A percentile compares a stretch with the other conserved stretches of the same genome.
phyloP scores from a whole-genome alignment of 1,284 basidiomycete genomes.

The Trichosporon sp. region DNA sequence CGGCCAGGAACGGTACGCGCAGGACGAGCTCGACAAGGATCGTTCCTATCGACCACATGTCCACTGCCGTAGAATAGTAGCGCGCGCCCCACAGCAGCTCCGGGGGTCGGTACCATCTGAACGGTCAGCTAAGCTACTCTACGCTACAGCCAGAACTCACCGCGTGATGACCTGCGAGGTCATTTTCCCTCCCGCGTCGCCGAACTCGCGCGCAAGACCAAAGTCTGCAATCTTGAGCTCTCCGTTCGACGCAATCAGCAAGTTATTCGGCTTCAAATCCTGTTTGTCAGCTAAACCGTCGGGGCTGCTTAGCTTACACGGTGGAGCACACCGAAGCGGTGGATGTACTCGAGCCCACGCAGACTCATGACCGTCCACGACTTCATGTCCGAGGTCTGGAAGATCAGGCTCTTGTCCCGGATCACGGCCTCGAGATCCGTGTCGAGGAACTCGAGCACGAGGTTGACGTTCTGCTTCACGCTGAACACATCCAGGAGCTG shows the following conservation, averaged over 20 bases:
- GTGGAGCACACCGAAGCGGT: constrained; percentile 90
- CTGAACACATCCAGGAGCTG: constrained; percentile 97
- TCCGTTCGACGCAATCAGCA: constrained; percentile 87
- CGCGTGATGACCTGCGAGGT: constrained; percentile 96
- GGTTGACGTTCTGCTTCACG: constrained; percentile 91
- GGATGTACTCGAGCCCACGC: constrained; percentile 94
- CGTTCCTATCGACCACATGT: constrained; percentile 98
- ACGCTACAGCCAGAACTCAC: too few relatives aligned
- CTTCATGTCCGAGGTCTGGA: constrained; percentile 94
- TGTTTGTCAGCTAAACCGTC: constrained; percentile 59
- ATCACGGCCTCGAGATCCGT: constrained; percentile 98
- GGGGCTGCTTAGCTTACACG: constrained; percentile 75
- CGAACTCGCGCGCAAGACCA: constrained; percentile 92
- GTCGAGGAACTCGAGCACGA: constrained; percentile 95
- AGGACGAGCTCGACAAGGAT: constrained; percentile 92
- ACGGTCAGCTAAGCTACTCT: too few relatives aligned
- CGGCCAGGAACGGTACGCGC: constrained; percentile 86
- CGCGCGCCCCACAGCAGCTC: constrained; percentile 95
- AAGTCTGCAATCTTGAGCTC: constrained; percentile 98
- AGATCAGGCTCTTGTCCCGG: constrained; percentile 86
- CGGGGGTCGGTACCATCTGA: constrained; percentile 97
- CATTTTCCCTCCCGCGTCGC: constrained; percentile 82
- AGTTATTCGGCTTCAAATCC: constrained; percentile 99
- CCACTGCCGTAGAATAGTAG: constrained; percentile 96
- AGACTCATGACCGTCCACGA: constrained; percentile 99